Evolutionary conservation across 768 basidiomycete genomes (phyloP).

Genomic region (Trametes cingulata): DNA sequence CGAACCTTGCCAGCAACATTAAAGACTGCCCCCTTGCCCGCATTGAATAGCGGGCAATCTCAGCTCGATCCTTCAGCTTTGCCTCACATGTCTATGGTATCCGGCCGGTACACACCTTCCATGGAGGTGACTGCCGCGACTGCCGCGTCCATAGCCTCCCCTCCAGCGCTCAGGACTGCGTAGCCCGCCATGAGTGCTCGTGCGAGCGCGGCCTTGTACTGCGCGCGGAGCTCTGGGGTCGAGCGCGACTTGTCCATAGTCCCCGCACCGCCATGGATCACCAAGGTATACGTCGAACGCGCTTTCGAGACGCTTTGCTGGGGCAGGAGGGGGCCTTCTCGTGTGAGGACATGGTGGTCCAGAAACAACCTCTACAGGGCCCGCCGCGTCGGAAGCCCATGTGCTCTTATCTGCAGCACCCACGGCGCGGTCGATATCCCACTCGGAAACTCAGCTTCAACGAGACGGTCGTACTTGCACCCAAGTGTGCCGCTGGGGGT

Average conservation of each 20-base stretch:
- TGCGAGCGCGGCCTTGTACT: constrained; percentile 56
- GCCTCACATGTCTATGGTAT: neutral
- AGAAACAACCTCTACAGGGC: neutral
- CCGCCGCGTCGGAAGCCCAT: neutral
- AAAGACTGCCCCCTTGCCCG: constrained; percentile 82
- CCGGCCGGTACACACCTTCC: constrained; percentile 53
- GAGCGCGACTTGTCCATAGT: constrained; percentile 59
- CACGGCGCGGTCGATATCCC: neutral
- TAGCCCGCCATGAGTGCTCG: constrained; percentile 64
- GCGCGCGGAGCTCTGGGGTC: constrained; percentile 59
- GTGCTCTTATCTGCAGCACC: neutral
- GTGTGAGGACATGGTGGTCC: constrained; percentile 7
- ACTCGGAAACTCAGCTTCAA: too few species aligned
- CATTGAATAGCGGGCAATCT: constrained; percentile 81
- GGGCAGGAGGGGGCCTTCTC: constrained; percentile 6
- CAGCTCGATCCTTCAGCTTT: neutral
- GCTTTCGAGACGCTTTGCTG: neutral
- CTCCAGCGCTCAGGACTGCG: constrained; percentile 60
- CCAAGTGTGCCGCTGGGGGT: too few species aligned
- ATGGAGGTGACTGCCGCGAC: constrained; percentile 71
- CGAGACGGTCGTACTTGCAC: too few species aligned
- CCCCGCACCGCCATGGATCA: constrained; percentile 82
- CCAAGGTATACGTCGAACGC: constrained; percentile 41
- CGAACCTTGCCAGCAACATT: constrained; percentile 75
- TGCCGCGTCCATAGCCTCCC: constrained; percentile 82